Evolutionary conservation across 1,284 basidiomycete genomes (phyloP).

Genomic region (Malassezia arunalokei): DNA sequence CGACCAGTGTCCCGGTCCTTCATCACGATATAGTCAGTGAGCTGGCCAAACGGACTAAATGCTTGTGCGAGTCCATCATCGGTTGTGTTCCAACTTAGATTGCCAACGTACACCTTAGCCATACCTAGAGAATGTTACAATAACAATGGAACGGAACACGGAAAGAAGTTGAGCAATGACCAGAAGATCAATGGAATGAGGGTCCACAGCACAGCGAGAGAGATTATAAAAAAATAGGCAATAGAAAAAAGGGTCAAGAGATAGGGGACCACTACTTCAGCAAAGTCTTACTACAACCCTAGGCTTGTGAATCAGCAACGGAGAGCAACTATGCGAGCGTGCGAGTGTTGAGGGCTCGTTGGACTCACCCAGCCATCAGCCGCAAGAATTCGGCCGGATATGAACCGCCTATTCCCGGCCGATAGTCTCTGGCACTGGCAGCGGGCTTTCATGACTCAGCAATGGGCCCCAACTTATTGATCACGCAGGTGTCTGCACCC

Average conservation of each 20-base stretch:
- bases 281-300: not conserved
- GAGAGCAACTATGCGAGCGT: not conserved
- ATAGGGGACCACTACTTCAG: not conserved
- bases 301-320: not conserved
- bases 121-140: slow-evolving; percentile 12
- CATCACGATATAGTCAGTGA: slow-evolving; percentile 58
- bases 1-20: slow-evolving; percentile 92
- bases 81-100: slow-evolving; percentile 46
- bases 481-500: no score
- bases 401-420: not conserved
- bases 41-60: slow-evolving; percentile 42
- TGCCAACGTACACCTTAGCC: slow-evolving; percentile 47
- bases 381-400: not conserved
- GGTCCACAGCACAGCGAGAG: not conserved
- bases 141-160: not conserved
- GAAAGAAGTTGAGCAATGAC: not conserved
- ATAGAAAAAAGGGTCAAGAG: not conserved
- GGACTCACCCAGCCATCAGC: not conserved
- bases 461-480: no score
- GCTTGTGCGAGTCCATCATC: slow-evolving; percentile 44
- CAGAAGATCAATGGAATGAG: no score
- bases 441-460: no score
- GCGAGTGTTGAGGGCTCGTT: not conserved
- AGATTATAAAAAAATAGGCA: not conserved
- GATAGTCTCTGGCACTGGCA: not conserved